Evolutionary conservation across 176 grass and related monocot species (phyloP), one percentile per base, ranked within the genome.

Genomic region (Carex kokanica): DNA sequence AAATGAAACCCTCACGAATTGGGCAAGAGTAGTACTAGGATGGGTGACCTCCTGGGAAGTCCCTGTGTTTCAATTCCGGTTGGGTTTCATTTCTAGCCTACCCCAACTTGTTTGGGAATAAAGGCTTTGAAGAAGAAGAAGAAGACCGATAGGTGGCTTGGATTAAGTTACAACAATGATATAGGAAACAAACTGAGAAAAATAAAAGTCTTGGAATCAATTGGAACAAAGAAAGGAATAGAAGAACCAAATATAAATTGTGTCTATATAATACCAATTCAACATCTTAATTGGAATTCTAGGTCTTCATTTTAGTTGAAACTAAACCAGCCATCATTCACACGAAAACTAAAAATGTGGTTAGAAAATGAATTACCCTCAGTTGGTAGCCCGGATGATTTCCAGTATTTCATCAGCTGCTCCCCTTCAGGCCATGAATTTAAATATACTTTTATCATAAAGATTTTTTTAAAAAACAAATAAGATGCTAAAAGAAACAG

Each of bases 331-430:
- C 40, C 53, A 75, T 14, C 45, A 16, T 51, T 75, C 21, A 75
- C 70, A 74, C 43, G 2, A 75, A 27, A 13, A 43, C 12, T 4
- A 6, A 16, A 8, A 53, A 21, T 53, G 71, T 17, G 43, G 10
- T 52, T 75, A 15, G 1, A 53, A 60, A 60, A 32, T 25, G 23
- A 83, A 57, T 90, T 87, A 98, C 95, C 95, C 67, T 91, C 86
- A 70, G 89, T 91, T 79, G 79, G 61, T 63, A 98, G 81, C 61
- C 88, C 86, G 84, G 86, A 81, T 3, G 82, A 90, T 86, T 87
- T 93, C 95, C 95, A 98, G 82, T 91, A 90, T 27, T 82, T 93
- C 53, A 98, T 83, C 60, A 98, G 80, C n/a, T 86, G 87, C 73
- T 92, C 89, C 63, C 95, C 95, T 97, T 85, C 75, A 78, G 58